phyloP scores from a whole-genome alignment of 257 asterid genomes.

The Solanum tarijense region DNA sequence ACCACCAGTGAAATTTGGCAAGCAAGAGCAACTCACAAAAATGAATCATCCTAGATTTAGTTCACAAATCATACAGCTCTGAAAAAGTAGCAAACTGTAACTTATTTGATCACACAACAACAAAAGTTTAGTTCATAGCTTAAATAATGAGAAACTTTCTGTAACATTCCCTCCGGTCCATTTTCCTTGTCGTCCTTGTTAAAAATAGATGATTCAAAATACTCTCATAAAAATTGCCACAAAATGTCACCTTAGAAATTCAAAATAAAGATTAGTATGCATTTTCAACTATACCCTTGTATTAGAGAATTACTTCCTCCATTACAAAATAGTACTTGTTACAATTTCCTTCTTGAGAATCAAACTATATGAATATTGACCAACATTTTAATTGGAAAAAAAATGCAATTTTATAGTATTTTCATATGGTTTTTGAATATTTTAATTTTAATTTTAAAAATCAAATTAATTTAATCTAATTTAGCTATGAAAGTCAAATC shows the following conservation, averaged over 20 bases:
- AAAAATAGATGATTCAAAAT: no score
- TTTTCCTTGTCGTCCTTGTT: not conserved
- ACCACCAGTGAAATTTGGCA: not conserved
- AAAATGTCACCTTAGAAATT: not conserved
- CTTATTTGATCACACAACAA: not conserved
- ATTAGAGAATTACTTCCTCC: not conserved
- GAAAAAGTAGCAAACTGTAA: not conserved
- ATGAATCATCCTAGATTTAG: not conserved
- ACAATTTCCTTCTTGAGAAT: not conserved
- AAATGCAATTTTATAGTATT: not conserved
- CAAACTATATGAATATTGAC: not conserved
- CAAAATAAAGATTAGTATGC: not conserved
- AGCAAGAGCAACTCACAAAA: not conserved
- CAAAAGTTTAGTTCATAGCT: not conserved
- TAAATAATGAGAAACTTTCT: not conserved
- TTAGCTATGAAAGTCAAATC: no score
- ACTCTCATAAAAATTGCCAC: not conserved
- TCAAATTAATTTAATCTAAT: no score
- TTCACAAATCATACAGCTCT: not conserved
- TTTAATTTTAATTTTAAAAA: not conserved
- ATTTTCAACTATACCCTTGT: not conserved
- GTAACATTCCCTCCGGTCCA: not conserved
- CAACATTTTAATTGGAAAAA: not conserved
- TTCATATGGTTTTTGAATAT: not conserved
- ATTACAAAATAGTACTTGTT: not conserved